Evolutionary conservation across 2,329 filamentous ascomycete genomes (phyloP).

Genomic region (Colletotrichum sp.): DNA sequence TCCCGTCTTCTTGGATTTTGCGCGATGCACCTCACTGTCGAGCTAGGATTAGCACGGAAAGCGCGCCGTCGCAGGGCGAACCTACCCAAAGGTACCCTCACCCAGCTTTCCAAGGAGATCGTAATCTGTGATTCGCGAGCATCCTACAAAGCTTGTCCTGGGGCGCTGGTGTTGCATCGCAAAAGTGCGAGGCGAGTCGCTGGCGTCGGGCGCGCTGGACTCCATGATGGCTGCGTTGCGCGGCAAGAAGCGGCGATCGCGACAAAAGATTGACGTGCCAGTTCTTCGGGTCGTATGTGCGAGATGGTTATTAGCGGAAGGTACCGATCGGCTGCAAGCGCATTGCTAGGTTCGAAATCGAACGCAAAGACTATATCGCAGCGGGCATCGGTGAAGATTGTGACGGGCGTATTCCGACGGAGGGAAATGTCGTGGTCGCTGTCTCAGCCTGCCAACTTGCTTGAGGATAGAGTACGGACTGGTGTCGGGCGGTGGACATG

Average conservation of each 20-base stretch:
- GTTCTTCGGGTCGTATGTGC: neutral
- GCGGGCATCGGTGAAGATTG: neutral
- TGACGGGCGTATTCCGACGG: neutral
- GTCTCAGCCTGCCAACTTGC: neutral
- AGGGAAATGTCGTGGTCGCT: neutral
- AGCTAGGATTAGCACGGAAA: neutral
- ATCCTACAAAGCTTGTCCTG: conserved; percentile 75
- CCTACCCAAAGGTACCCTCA: conserved; percentile 92
- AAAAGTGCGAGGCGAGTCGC: conserved; percentile 60
- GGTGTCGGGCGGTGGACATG: conserved; percentile 5
- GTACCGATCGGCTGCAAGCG: neutral
- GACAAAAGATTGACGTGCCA: neutral
- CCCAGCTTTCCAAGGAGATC: conserved; percentile 84
- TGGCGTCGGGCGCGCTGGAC: conserved; percentile 26
- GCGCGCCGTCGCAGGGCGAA: conserved; percentile 2
- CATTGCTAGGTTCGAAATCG: conserved; percentile 1
- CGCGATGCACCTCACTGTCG: conserved; percentile 85
- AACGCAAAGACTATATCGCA: neutral
- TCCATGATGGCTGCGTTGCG: conserved; percentile 13
- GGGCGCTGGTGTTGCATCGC: conserved; percentile 61
- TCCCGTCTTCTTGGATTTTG: conserved; percentile 76
- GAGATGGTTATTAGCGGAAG: neutral
- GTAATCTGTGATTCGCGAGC: conserved; percentile 82
- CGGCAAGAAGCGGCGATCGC: conserved; percentile 7
- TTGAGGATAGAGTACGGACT: neutral